A percentile compares a stretch with the other conserved stretches of the same genome.
Evolutionary conservation across 208 protist genomes (phyloP).

Genomic region (Crithidia fasciculata): DNA sequence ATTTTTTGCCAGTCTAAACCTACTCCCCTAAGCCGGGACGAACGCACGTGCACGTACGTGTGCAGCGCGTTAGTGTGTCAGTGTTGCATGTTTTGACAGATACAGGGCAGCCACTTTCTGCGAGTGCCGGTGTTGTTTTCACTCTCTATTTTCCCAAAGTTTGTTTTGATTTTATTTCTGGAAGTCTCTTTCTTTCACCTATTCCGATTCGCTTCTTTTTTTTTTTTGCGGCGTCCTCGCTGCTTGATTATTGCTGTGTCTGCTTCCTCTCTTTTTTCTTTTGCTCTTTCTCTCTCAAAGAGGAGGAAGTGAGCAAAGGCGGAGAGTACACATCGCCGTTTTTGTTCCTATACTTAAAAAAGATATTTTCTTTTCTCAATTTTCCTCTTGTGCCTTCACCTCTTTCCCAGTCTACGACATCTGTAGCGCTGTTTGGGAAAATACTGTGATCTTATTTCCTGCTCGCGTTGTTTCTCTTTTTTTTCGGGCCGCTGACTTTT

Average conservation of each 20-base stretch:
- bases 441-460: neutral
- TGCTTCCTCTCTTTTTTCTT: slow-evolving; percentile 6
- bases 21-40: too few relatives aligned
- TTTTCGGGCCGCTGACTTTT: neutral
- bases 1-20: too few relatives aligned
- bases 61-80: too few relatives aligned
- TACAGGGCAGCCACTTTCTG: too few relatives aligned
- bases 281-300: neutral
- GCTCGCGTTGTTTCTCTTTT: slow-evolving; percentile 5
- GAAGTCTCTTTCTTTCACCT: slow-evolving; percentile 7
- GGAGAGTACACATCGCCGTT: neutral
- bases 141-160: neutral
- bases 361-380: slow-evolving; percentile 10
- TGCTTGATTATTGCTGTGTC: neutral
- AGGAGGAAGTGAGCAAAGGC: neutral
- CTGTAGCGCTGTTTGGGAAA: too few relatives aligned
- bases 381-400: slow-evolving; percentile 22
- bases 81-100: too few relatives aligned
- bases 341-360: neutral
- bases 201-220: slow-evolving; percentile 2
- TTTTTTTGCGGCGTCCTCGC: neutral
- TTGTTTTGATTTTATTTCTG: neutral
- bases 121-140: neutral
- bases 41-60: too few relatives aligned
- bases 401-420: too few relatives aligned